phyloP scores from a whole-genome alignment of 495 filamentous ascomycete genomes.

The Penicillium arizonense region DNA sequence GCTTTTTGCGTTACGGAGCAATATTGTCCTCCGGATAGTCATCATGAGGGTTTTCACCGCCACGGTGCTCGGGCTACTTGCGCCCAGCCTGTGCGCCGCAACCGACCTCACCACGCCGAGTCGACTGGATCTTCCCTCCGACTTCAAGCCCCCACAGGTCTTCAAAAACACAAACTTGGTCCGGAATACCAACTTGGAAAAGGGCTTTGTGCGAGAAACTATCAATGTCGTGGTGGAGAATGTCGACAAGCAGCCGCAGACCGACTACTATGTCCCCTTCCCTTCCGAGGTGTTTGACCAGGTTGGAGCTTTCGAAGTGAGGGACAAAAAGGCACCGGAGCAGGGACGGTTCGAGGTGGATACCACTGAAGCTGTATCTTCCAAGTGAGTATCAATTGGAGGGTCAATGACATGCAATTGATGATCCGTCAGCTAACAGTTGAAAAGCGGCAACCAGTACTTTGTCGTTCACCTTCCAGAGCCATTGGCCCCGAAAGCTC shows the following conservation, averaged over 20 bases:
- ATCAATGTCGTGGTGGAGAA: slow-evolving; percentile 96
- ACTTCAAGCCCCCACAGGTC: slow-evolving; percentile 82
- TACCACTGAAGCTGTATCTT: slow-evolving; percentile 41
- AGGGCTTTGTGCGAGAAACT: slow-evolving; percentile 82
- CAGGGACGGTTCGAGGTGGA: slow-evolving; percentile 66
- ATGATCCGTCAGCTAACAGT: slow-evolving; percentile 3
- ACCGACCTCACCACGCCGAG: slow-evolving; percentile 27
- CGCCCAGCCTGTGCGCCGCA: slow-evolving; percentile 37
- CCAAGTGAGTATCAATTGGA: slow-evolving; percentile 27
- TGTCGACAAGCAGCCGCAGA: slow-evolving; percentile 68
- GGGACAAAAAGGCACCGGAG: slow-evolving; percentile 77
- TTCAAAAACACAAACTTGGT: slow-evolving; percentile 92
- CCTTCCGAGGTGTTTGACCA: slow-evolving; percentile 66
- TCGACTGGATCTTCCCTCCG: slow-evolving; percentile 56
- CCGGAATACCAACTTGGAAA: slow-evolving; percentile 87
- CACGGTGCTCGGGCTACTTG: slow-evolving; percentile 40
- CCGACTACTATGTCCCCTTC: slow-evolving; percentile 88
- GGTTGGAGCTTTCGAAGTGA: slow-evolving; percentile 84
- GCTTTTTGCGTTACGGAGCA: slow-evolving; percentile 25
- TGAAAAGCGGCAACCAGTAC: slow-evolving; percentile 70
- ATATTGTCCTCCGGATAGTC: slow-evolving; percentile 24
- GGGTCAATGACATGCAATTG: slow-evolving; percentile 20
- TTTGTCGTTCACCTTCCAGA: slow-evolving; percentile 75
- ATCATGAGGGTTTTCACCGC: slow-evolving; percentile 46
- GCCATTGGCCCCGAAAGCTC: slow-evolving; percentile 69